phyloP scores from a whole-genome alignment of 192 early-diverging fungal genomes.

The Backusella tuberculispora region DNA sequence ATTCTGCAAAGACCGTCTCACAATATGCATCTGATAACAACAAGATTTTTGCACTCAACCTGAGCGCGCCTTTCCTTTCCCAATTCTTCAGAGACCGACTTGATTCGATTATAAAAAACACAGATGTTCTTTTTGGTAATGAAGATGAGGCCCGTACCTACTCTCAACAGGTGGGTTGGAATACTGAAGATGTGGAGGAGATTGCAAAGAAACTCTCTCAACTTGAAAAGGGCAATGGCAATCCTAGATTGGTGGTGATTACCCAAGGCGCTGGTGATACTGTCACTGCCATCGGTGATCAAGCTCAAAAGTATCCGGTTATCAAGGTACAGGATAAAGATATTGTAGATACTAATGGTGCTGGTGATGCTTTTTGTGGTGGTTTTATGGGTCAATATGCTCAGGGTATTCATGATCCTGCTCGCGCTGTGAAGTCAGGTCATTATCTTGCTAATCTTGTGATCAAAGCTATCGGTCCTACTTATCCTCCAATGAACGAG shows the following conservation, averaged over 20 bases:
- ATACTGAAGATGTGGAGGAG: constrained; percentile 72
- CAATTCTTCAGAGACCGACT: constrained; percentile 89
- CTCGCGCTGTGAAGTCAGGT: constrained; percentile 77
- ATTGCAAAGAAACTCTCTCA: constrained; percentile 82
- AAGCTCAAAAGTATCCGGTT: constrained; percentile 63
- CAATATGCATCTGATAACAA: constrained; percentile 82
- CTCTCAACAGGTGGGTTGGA: constrained; percentile 69
- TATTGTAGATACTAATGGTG: constrained; percentile 97
- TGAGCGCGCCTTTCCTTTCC: constrained; percentile 94
- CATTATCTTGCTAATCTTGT: constrained; percentile 90
- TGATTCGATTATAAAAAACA: constrained; percentile 79
- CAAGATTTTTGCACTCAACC: constrained; percentile 92
- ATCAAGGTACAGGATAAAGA: constrained; percentile 61
- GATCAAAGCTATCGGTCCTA: constrained; percentile 77
- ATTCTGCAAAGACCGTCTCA: constrained; percentile 83
- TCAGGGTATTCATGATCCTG: constrained; percentile 66
- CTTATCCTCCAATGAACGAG: constrained; percentile 57
- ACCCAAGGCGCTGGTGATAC: constrained; percentile 87
- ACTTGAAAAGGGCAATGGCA: constrained; percentile 78
- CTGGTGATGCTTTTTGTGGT: constrained; percentile 95
- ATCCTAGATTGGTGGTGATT: constrained; percentile 86
- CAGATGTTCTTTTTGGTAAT: constrained; percentile 95
- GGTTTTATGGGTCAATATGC: constrained; percentile 88
- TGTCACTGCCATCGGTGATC: constrained; percentile 69
- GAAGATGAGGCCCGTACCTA: constrained; percentile 91